Conservation (phyloP, 2,329 filamentous ascomycete species). For the Lachnellula cervina region DNA sequence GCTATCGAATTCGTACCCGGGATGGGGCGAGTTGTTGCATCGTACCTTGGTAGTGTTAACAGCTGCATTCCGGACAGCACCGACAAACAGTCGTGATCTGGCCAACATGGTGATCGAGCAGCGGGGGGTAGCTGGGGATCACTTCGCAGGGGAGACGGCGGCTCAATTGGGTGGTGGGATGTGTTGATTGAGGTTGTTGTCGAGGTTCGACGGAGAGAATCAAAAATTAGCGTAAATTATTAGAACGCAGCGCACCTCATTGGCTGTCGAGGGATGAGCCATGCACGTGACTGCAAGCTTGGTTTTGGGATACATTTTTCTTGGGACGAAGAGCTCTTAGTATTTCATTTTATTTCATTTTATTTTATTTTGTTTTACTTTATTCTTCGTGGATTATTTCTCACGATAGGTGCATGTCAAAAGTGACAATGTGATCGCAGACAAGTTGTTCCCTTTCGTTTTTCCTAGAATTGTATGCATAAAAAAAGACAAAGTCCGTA, state of each 20-base stretch:
- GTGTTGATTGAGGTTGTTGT: slow-evolving; percentile 18
- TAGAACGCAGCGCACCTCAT: not conserved
- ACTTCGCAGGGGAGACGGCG: slow-evolving; percentile 23
- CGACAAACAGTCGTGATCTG: slow-evolving; percentile 83
- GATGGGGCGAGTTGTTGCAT: slow-evolving; percentile 31
- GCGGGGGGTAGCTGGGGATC: slow-evolving; percentile 29
- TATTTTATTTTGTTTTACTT: no score
- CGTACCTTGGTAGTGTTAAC: slow-evolving; percentile 72
- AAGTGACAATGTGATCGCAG: no score
- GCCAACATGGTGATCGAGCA: slow-evolving; percentile 72
- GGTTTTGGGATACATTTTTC: no score
- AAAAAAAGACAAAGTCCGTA: no score
- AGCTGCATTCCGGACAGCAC: slow-evolving; percentile 69
- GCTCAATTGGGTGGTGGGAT: slow-evolving; percentile 30
- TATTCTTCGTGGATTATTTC: no score
- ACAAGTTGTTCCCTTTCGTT: no score
- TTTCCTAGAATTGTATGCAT: no score
- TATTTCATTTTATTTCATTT: no score
- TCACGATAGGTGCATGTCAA: no score
- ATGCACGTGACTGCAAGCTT: no score
- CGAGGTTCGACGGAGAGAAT: slow-evolving; percentile 14
- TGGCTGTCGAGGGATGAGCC: no score
- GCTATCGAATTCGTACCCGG: not conserved
- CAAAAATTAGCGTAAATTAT: not conserved
- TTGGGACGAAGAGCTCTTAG: no score